Evolutionary conservation across 1,284 basidiomycete species (phyloP), one percentile per base, ranked within the genome.

Genomic region (Hypsizygus ulmarius): DNA sequence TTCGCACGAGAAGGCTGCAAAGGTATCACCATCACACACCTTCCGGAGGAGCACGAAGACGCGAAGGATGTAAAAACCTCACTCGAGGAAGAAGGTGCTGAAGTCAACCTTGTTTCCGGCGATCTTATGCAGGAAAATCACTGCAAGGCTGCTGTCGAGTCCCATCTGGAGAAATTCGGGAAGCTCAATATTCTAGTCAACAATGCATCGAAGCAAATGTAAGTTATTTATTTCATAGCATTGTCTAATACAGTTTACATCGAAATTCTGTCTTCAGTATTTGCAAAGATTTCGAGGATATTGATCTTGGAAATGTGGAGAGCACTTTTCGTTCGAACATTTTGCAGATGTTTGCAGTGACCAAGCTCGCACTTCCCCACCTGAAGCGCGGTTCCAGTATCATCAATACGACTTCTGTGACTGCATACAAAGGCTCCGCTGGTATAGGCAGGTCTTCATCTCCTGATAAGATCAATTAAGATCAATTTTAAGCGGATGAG

Each of bases 331-430:
- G 68, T 28, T 70, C 70, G 49, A 84, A 85, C 66, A 78, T 82
- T 56, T 56, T 83, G 38, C 72, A 72, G 52, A 80, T 80, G 78
- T 78, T 81, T 47, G 74, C 73, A 1, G 53, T 81, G 34, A 73
- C 76, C 25, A 78, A 77, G 62, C 74, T 67, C 48, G 76, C 81
- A 4, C 57, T 81, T 6, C 80, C 82, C 12, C 75, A 84, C 65
- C 72, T 85, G 66, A 76, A 78, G 55, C 72, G 78, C 30, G 82
- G 83, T 2, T 67, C 73, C 2, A 69, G 70, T 27, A 84, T 86
- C 62, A 81, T 86, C 69, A 83, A 83, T 64, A 79, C 79, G 6
- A 73, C 79, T 5, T 79, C 75, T 8, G 81, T 87, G 21, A 81
- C 79, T 0, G 79, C 81, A 2, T 82, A 81, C 66, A 74, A 75